A percentile compares a stretch with the other conserved stretches of the same genome.
Evolutionary conservation across 352 stramenopile genomes (phyloP).

Genomic region (Phytophthora litchii): DNA sequence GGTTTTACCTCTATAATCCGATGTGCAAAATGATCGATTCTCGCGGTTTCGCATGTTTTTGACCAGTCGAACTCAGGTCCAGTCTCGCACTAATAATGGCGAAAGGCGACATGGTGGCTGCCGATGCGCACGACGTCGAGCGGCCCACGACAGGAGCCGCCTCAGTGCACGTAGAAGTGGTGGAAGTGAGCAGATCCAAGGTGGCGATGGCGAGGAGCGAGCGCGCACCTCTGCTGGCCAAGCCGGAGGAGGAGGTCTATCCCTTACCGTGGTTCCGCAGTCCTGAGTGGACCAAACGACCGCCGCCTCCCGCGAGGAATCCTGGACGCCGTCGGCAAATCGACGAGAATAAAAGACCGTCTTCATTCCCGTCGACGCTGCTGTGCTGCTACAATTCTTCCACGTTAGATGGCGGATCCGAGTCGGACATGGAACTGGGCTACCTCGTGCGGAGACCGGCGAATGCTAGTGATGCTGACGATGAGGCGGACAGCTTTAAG

Average conservation of each 20-base stretch:
- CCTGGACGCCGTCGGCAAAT: slow-evolving; percentile 2
- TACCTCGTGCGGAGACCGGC: slow-evolving; percentile 29
- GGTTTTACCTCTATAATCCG: not conserved
- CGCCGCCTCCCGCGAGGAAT: slow-evolving; percentile 18
- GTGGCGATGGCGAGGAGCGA: slow-evolving; percentile 43
- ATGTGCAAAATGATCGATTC: not conserved
- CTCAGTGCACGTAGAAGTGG: slow-evolving; percentile 11
- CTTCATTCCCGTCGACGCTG: slow-evolving; percentile 4
- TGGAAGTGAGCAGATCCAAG: slow-evolving; percentile 21
- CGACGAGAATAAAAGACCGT: not conserved
- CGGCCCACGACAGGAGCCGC: not conserved
- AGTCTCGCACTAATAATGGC: not conserved
- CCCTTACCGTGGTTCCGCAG: slow-evolving; percentile 83
- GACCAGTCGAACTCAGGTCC: not conserved
- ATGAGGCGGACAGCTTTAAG: slow-evolving; percentile 63
- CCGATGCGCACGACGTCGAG: slow-evolving; percentile 22
- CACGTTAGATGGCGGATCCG: slow-evolving; percentile 28
- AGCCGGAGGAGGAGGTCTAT: slow-evolving; percentile 66
- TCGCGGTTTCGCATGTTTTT: slow-evolving; percentile 1
- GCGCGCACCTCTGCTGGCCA: slow-evolving; percentile 49
- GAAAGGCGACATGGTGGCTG: slow-evolving; percentile 32
- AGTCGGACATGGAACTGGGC: slow-evolving; percentile 61
- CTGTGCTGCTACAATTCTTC: slow-evolving; percentile 33
- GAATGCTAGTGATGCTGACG: slow-evolving; percentile 20
- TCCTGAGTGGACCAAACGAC: slow-evolving; percentile 55